These are phyloP conservation scores for Exophiala phaeomuriformis DNA, from an alignment of 2,329 filamentous ascomycete genomes.

Conservation along the genomic window DNA sequence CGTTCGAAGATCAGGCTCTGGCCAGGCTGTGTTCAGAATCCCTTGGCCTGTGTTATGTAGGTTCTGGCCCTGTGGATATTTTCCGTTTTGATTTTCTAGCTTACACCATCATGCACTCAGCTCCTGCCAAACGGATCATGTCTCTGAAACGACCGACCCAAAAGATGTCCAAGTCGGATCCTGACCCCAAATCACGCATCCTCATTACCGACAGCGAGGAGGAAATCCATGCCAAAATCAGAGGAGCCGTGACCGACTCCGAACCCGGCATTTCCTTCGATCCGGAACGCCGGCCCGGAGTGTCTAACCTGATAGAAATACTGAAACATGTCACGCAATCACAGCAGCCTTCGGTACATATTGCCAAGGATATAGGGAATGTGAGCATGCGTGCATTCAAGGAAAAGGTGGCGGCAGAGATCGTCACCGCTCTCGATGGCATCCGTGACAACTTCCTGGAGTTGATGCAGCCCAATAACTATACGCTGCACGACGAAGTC, in stretches of 20 bases:
- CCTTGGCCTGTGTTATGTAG: slow-evolving; percentile 68
- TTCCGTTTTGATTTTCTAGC: not conserved
- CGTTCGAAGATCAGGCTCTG: slow-evolving; percentile 38
- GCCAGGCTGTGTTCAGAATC: slow-evolving; percentile 47
- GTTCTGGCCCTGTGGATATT: slow-evolving; percentile 10
- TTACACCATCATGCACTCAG: slow-evolving; percentile 37
- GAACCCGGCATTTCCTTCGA: slow-evolving; percentile 64
- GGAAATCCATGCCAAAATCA: slow-evolving; percentile 63
- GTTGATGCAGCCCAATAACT: slow-evolving; percentile 14
- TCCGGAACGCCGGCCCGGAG: slow-evolving; percentile 61
- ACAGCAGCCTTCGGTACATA: slow-evolving; percentile 35
- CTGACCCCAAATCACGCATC: slow-evolving; percentile 66
- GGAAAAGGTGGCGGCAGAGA: slow-evolving; percentile 51
- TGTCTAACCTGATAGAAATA: slow-evolving; percentile 80
- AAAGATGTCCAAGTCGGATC: slow-evolving; percentile 94
- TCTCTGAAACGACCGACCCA: slow-evolving; percentile 64
- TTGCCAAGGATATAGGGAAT: slow-evolving; percentile 41
- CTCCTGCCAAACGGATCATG: slow-evolving; percentile 81
- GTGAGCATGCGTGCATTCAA: slow-evolving; percentile 56
- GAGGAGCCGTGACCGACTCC: slow-evolving; percentile 69
- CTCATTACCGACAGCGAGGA: slow-evolving; percentile 65
- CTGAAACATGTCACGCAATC: slow-evolving; percentile 59
- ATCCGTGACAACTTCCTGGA: slow-evolving; percentile 19
- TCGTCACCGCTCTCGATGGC: slow-evolving; percentile 45
- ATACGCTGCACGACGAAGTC: slow-evolving; percentile 11